These are phyloP conservation scores for Amylocystis lapponica DNA, from an alignment of 768 basidiomycete species.

Conservation along the genomic window DNA sequence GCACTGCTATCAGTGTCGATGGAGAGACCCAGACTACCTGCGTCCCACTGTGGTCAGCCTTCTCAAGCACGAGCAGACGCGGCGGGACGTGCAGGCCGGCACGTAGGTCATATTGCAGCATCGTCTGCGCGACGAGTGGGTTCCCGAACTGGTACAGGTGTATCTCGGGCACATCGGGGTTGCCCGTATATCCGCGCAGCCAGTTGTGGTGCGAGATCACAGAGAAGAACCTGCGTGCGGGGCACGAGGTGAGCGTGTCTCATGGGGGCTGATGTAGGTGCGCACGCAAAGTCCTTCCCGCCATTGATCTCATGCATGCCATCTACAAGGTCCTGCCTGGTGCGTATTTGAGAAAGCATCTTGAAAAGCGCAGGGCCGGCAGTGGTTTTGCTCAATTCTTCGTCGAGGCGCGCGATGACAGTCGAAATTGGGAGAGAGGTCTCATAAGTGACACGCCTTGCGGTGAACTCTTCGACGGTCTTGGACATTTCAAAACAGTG, in stretches of 20 bases:
- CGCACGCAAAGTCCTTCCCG: constrained; percentile 42
- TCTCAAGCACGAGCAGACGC: constrained; percentile 38
- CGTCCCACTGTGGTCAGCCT: constrained; percentile 32
- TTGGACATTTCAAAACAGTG: no score
- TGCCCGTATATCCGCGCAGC: constrained; percentile 3
- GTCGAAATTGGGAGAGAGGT: constrained; percentile 34
- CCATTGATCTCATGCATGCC: constrained; percentile 26
- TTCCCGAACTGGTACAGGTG: constrained; percentile 46
- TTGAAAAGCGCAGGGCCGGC: constrained; percentile 23
- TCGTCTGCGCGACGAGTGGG: constrained; percentile 42
- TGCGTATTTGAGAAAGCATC: constrained; percentile 16
- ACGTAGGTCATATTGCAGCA: constrained; percentile 36
- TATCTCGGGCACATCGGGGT: constrained; percentile 12
- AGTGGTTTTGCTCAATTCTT: constrained; percentile 34
- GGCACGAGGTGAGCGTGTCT: not conserved
- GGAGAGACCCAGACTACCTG: constrained; percentile 43
- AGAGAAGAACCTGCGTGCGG: constrained; percentile 7
- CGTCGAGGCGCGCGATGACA: constrained; percentile 40
- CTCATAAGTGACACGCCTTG: constrained; percentile 38
- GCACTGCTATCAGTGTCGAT: constrained; percentile 36
- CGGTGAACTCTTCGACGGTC: constrained; percentile 21
- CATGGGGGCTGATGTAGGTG: not conserved
- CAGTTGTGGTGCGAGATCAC: constrained; percentile 8
- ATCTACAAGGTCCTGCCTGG: constrained; percentile 33
- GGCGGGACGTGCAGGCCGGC: constrained; percentile 41